Percentiles rank a stretch among this genome's conserved stretches.
These are phyloP conservation scores for Fulvia fulva DNA, from an alignment of 2,329 filamentous ascomycete species.

Conservation along the genomic window DNA sequence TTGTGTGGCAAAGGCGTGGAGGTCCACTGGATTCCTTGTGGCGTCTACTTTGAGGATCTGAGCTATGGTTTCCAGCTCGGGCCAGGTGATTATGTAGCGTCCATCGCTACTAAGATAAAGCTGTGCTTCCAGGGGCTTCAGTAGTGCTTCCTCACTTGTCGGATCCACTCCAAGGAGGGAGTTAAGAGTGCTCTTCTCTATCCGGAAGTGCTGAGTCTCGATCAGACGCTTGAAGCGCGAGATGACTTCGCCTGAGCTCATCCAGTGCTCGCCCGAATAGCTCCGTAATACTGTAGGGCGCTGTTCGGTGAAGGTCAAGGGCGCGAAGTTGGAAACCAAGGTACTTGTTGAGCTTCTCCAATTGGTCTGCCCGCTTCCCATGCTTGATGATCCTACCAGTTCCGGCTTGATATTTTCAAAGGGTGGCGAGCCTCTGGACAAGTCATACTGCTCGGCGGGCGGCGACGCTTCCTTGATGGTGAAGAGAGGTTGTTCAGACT, in stretches of 20 bases:
- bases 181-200: constrained; percentile 6
- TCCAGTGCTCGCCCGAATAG: not conserved
- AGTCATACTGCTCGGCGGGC: not conserved
- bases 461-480: no score
- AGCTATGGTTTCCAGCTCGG: constrained; percentile 17
- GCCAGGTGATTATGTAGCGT: constrained; percentile 16
- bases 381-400: not conserved
- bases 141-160: constrained; percentile 11
- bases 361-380: no score
- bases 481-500: not conserved
- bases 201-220: constrained; percentile 1
- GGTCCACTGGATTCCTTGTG: constrained; percentile 11
- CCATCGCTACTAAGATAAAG: constrained; percentile 18
- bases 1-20: constrained; percentile 17
- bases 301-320: not conserved
- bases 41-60: constrained; percentile 14
- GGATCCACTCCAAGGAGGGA: constrained; percentile 16
- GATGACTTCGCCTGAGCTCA: not conserved
- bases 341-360: not conserved
- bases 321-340: not conserved
- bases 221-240: not conserved
- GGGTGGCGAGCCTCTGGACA: not conserved
- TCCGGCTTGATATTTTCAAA: not conserved
- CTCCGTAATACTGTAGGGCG: not conserved
- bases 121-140: constrained; percentile 13